Conservation (phyloP, 495 filamentous ascomycete genomes). For the Pseudotulostoma volvatum region DNA sequence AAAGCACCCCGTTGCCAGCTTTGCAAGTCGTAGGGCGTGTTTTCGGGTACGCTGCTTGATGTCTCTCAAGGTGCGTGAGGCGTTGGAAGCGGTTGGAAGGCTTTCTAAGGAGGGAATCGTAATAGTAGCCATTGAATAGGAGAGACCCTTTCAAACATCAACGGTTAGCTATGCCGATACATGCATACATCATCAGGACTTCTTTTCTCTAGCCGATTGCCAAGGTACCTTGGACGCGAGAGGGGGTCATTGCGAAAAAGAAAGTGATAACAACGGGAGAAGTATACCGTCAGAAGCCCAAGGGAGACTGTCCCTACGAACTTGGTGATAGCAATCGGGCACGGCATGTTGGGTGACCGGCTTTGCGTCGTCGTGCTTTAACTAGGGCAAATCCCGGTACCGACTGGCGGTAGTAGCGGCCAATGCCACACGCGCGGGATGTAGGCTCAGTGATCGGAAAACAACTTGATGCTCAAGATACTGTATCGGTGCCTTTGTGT, state of each 20-base stretch:
- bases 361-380: too few relatives aligned
- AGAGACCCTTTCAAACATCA: conserved; percentile 75
- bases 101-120: conserved; percentile 61
- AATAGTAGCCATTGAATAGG: conserved; percentile 57
- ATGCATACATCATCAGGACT: too few relatives aligned
- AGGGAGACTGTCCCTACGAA: conserved; percentile 81
- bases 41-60: conserved; percentile 41
- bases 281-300: conserved; percentile 67
- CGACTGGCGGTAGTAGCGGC: too few relatives aligned
- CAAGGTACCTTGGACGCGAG: conserved; percentile 6
- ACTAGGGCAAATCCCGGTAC: too few relatives aligned
- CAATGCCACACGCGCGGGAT: too few relatives aligned
- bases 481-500: too few relatives aligned
- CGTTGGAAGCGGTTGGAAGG: conserved; percentile 54
- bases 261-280: conserved; percentile 7
- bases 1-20: conserved; percentile 45
- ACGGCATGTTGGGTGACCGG: conserved; percentile 38
- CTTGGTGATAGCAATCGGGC: conserved; percentile 58
- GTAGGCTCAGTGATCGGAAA: too few relatives aligned
- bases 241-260: background rate
- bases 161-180: too few relatives aligned
- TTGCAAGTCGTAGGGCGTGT: conserved; percentile 43
- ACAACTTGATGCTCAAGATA: too few relatives aligned
- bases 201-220: too few relatives aligned
- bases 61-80: conserved; percentile 45